phyloP scores from a whole-genome alignment of 2,329 filamentous ascomycete species.

The Chaetomium sp. region DNA sequence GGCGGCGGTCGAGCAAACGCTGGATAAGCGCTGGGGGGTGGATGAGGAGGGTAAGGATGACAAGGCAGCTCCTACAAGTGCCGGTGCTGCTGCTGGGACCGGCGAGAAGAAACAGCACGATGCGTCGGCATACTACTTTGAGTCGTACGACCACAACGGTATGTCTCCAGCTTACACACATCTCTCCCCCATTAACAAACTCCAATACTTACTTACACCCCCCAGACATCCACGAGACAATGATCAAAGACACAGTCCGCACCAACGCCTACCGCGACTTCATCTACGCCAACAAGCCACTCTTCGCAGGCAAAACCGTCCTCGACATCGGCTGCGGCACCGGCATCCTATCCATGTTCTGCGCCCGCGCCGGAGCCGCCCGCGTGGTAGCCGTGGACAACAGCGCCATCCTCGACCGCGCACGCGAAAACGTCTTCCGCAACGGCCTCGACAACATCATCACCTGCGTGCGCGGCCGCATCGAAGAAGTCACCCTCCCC shows the following conservation, averaged over 20 bases:
- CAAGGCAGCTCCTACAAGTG: slow-evolving; percentile 26
- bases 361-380: slow-evolving; percentile 79
- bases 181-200: neutral
- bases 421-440: slow-evolving; percentile 73
- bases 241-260: slow-evolving; percentile 84
- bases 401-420: slow-evolving; percentile 81
- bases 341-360: slow-evolving; percentile 91
- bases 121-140: slow-evolving; percentile 45
- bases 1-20: slow-evolving; percentile 57
- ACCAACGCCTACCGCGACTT: slow-evolving; percentile 93
- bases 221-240: slow-evolving; percentile 83
- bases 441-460: slow-evolving; percentile 71
- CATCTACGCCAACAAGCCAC: slow-evolving; percentile 82
- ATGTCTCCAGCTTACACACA: slow-evolving; percentile 19
- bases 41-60: slow-evolving; percentile 37
- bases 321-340: slow-evolving; percentile 86
- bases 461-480: slow-evolving; percentile 73
- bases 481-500: slow-evolving; percentile 77
- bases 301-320: slow-evolving; percentile 80
- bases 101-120: slow-evolving; percentile 29
- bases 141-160: slow-evolving; percentile 60
- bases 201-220: too few relatives aligned
- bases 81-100: slow-evolving; percentile 1
- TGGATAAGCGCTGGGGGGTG: slow-evolving; percentile 58
- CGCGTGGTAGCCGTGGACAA: slow-evolving; percentile 89